phyloP scores from a whole-genome alignment of 2,329 filamentous ascomycete genomes.

The Colletotrichum ledebouriae region DNA sequence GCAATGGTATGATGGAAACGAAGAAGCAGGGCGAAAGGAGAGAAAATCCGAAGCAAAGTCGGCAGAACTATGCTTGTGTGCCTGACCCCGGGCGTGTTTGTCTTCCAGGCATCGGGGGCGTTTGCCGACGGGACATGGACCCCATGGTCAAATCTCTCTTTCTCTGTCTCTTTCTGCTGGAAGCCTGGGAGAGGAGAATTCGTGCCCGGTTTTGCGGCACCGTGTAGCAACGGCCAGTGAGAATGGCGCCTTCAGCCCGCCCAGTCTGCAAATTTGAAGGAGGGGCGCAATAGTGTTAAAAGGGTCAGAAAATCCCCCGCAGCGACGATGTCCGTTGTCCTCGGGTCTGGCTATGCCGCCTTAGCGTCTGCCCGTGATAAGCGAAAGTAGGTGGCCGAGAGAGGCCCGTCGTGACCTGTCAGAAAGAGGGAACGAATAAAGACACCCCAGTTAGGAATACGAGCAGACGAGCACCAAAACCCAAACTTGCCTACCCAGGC shows the following conservation, averaged over 20 bases:
- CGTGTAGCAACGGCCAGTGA: not conserved
- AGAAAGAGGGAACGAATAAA: no score
- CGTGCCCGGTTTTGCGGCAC: conserved; percentile 9
- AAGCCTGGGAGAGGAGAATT: no score
- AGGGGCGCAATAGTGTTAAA: not conserved
- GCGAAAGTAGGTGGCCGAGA: not conserved
- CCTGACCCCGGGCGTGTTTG: not conserved
- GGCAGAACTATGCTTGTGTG: not conserved
- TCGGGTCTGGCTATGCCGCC: conserved; percentile 3
- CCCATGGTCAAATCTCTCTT: not conserved
- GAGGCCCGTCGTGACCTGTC: no score
- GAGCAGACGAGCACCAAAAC: conserved; percentile 8
- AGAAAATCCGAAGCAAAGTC: no score
- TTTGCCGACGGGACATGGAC: conserved; percentile 2
- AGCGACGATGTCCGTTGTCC: not conserved
- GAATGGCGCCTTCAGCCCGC: not conserved
- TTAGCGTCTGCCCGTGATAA: not conserved
- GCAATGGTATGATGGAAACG: no score
- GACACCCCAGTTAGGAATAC: conserved; percentile 23
- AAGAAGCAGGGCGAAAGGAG: no score
- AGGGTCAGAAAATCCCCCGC: not conserved
- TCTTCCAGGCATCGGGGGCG: conserved; percentile 8
- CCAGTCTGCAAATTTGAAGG: not conserved
- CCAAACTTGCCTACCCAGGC: no score
- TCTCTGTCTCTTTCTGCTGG: not conserved